phyloP scores from a whole-genome alignment of 495 filamentous ascomycete species.

The Penicillium argentinense region DNA sequence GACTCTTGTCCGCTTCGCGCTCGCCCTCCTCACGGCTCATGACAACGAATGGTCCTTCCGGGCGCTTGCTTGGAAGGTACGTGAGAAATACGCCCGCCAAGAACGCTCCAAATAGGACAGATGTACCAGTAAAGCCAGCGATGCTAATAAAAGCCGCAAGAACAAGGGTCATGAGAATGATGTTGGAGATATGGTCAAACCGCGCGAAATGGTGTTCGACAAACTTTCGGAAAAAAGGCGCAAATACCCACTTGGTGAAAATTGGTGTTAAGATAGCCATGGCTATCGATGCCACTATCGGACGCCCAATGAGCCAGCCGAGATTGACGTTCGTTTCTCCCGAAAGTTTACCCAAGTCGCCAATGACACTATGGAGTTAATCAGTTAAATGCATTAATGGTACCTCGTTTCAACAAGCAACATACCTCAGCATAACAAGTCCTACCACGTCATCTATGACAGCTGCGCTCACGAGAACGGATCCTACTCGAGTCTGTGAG shows the following conservation, averaged over 20 bases:
- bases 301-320: constrained; percentile 48
- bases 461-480: constrained; percentile 55
- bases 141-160: constrained; percentile 51
- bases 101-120: constrained; percentile 67
- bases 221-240: constrained; percentile 39
- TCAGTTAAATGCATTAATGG: constrained; percentile 4
- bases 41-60: constrained; percentile 33
- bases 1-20: constrained; percentile 41
- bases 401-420: neutral
- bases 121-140: constrained; percentile 60
- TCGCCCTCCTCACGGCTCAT: constrained; percentile 35
- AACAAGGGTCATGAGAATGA: constrained; percentile 37
- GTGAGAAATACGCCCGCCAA: constrained; percentile 60
- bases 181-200: constrained; percentile 31
- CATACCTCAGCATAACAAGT: constrained; percentile 41
- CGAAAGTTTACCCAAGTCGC: constrained; percentile 35
- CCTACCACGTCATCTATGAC: constrained; percentile 81
- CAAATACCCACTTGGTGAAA: constrained; percentile 45
- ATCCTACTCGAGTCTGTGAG: constrained; percentile 30
- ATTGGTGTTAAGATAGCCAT: constrained; percentile 50
- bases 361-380: constrained; percentile 54
- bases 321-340: constrained; percentile 23
- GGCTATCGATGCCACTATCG: constrained; percentile 54
- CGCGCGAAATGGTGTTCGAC: constrained; percentile 33
- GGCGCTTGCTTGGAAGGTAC: constrained; percentile 36